These are phyloP conservation scores for Sclerotinia glacialis DNA, from an alignment of 2,329 filamentous ascomycete species.

Conservation along the genomic window DNA sequence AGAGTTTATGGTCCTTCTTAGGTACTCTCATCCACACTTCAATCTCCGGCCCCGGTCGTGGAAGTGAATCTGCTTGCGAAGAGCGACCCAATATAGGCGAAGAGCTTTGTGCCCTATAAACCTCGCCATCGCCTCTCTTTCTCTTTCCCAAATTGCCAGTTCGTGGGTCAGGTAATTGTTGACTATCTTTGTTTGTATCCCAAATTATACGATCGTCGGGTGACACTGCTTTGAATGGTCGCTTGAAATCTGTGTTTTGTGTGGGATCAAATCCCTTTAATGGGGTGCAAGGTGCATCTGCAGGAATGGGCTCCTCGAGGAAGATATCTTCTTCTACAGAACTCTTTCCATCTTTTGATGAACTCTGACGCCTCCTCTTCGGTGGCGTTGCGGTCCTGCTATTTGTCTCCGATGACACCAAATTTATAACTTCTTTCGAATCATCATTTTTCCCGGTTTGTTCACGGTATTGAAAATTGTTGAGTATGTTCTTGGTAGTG, in stretches of 20 bases:
- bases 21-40: conserved; percentile 78
- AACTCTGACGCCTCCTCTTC: neutral
- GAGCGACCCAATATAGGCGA: conserved; percentile 56
- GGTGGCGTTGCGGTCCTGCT: conserved; percentile 32
- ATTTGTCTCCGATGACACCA: conserved; percentile 27
- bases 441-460: conserved; percentile 29
- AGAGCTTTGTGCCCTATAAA: conserved; percentile 57
- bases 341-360: conserved; percentile 9
- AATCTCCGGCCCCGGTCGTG: conserved; percentile 67
- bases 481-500: conserved; percentile 59
- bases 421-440: conserved; percentile 30
- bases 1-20: conserved; percentile 48
- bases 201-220: conserved; percentile 62
- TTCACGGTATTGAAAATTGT: conserved; percentile 52
- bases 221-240: conserved; percentile 49
- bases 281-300: conserved; percentile 46
- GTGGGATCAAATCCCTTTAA: conserved; percentile 47
- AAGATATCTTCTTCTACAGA: neutral
- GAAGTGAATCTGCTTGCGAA: conserved; percentile 43
- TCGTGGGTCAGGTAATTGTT: conserved; percentile 45
- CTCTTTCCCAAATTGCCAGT: conserved; percentile 41
- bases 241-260: conserved; percentile 26
- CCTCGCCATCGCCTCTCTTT: conserved; percentile 32
- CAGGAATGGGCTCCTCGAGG: neutral
- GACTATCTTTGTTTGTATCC: conserved; percentile 49